Conservation (phyloP, 768 basidiomycete genomes). For the Phlebiopsis flavidoalba region DNA sequence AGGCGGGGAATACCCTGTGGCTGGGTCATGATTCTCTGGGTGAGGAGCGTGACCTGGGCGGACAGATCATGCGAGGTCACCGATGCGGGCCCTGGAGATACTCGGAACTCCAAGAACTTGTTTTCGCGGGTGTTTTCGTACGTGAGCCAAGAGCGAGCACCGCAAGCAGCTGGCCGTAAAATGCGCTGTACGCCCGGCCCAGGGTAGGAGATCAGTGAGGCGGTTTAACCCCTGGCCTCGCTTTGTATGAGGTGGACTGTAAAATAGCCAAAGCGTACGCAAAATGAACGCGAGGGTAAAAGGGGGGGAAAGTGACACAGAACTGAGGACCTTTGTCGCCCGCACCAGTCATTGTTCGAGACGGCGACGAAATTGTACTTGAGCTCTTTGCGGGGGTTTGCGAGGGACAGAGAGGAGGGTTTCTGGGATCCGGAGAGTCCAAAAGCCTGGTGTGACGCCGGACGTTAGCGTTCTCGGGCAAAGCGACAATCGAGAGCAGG, state of each 20-base stretch:
- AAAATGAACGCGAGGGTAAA: not conserved
- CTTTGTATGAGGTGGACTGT: slow-evolving; percentile 60
- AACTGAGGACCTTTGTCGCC: slow-evolving; percentile 69
- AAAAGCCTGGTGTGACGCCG: slow-evolving; percentile 53
- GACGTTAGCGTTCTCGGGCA: not conserved
- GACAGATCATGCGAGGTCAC: slow-evolving; percentile 83
- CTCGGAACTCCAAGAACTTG: slow-evolving; percentile 72
- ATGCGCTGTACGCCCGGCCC: slow-evolving; percentile 61
- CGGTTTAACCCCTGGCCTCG: slow-evolving; percentile 71
- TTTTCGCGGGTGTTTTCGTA: slow-evolving; percentile 43
- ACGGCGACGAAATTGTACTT: slow-evolving; percentile 69
- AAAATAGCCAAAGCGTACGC: not conserved
- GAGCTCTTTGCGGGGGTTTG: slow-evolving; percentile 67
- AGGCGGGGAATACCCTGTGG: slow-evolving; percentile 88
- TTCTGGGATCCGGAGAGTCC: slow-evolving; percentile 89
- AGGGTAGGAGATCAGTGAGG: slow-evolving; percentile 82
- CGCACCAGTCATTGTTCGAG: slow-evolving; percentile 79
- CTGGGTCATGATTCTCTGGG: slow-evolving; percentile 85
- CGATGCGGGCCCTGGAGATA: slow-evolving; percentile 77
- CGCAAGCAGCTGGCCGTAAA: not conserved
- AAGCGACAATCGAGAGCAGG: not conserved
- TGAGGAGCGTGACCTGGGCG: slow-evolving; percentile 91
- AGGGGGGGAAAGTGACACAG: slow-evolving; percentile 7
- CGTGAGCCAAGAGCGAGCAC: not conserved
- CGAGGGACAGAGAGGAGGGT: slow-evolving; percentile 76